Percentiles rank a stretch among this genome's conserved stretches.
Evolutionary conservation across 805 yeast species (phyloP).

Genomic region (Ogataea paradorogensis): DNA sequence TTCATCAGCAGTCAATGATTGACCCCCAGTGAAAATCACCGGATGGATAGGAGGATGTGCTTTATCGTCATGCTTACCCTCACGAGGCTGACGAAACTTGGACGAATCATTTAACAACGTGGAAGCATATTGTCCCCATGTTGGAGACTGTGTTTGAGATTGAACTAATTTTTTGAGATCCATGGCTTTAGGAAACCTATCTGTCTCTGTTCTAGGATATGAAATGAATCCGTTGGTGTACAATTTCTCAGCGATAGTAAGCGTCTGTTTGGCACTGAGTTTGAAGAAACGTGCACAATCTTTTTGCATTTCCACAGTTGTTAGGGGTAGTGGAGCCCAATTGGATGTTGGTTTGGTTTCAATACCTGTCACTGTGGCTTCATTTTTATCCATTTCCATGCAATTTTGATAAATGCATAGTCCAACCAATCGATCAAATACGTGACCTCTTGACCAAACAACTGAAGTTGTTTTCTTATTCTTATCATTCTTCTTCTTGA

Average conservation of each 20-base stretch:
- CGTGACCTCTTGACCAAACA: conserved; percentile 67
- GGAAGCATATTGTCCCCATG: conserved; percentile 75
- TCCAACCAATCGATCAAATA: conserved; percentile 72
- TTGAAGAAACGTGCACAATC: conserved; percentile 74
- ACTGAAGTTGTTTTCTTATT: conserved; percentile 40
- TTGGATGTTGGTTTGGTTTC: conserved; percentile 65
- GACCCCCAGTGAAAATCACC: conserved; percentile 37
- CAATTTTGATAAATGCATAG: conserved; percentile 67
- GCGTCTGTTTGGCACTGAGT: conserved; percentile 74
- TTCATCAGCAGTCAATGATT: conserved; percentile 43
- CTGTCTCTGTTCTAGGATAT: conserved; percentile 98
- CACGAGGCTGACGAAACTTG: conserved; percentile 63
- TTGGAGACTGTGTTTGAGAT: conserved; percentile 52
- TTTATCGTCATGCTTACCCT: conserved; percentile 82
- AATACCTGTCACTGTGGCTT: conserved; percentile 50
- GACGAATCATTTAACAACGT: conserved; percentile 38
- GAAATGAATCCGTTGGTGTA: conserved; percentile 86
- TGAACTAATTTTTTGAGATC: conserved; percentile 59
- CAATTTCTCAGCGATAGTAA: conserved; percentile 77
- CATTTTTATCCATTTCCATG: conserved; percentile 39
- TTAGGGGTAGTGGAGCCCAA: conserved; percentile 83
- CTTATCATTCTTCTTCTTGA: conserved; percentile 37
- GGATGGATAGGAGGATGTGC: conserved; percentile 99
- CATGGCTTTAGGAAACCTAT: conserved; percentile 73
- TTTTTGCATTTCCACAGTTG: conserved; percentile 91